A percentile compares a stretch with the other conserved stretches of the same genome.
Evolutionary conservation across 371 early-diverging fungal genomes (phyloP).

Genomic region (Batkoa obscura): DNA sequence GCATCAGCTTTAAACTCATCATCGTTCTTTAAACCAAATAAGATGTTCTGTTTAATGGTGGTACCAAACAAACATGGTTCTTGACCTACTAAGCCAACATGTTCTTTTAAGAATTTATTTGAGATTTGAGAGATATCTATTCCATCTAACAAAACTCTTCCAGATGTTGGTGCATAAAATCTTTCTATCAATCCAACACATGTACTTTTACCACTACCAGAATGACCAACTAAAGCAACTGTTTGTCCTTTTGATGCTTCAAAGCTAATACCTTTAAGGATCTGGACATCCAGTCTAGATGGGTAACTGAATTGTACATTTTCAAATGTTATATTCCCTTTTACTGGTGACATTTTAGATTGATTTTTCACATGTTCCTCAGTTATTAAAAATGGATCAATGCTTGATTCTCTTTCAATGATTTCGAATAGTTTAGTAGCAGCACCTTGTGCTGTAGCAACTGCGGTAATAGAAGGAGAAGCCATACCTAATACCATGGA

Average conservation of each 20-base stretch:
- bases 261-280: slow-evolving; percentile 28
- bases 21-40: slow-evolving; percentile 26
- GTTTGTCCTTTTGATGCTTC: slow-evolving; percentile 32
- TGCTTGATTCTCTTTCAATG: slow-evolving; percentile 47
- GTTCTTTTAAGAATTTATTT: slow-evolving; percentile 27
- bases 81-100: slow-evolving; percentile 54
- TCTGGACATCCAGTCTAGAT: slow-evolving; percentile 30
- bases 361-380: slow-evolving; percentile 32
- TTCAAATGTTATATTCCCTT: slow-evolving; percentile 40
- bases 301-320: slow-evolving; percentile 50
- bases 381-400: slow-evolving; percentile 30
- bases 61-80: slow-evolving; percentile 68
- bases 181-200: slow-evolving; percentile 69
- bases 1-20: slow-evolving; percentile 37
- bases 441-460: slow-evolving; percentile 35
- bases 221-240: slow-evolving; percentile 50
- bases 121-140: slow-evolving; percentile 27
- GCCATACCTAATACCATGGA: slow-evolving; percentile 18
- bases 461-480: slow-evolving; percentile 30
- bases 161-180: slow-evolving; percentile 35
- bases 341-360: slow-evolving; percentile 16
- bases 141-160: slow-evolving; percentile 25
- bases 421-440: slow-evolving; percentile 42
- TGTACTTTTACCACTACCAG: slow-evolving; percentile 79
- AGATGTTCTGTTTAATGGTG: slow-evolving; percentile 59